Conservation (phyloP, 305 asterid genomes). For the Solanum aculeatissimum region DNA sequence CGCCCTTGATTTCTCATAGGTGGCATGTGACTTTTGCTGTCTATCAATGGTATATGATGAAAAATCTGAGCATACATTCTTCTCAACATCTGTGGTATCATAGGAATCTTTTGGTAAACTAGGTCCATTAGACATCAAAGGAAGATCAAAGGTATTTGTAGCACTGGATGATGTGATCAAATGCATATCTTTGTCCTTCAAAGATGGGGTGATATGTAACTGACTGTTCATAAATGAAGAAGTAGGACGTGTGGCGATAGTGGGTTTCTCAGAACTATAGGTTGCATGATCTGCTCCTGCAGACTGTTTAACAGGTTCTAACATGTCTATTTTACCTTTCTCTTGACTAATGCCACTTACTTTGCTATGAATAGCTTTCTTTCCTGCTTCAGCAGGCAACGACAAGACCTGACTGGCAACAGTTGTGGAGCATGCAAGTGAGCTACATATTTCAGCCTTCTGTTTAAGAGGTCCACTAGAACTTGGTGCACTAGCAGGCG, state of each 20-base stretch:
- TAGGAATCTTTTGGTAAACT: conserved; percentile 16
- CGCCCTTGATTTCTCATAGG: conserved; percentile 23
- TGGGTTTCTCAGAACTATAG: conserved; percentile 16
- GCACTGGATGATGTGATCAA: conserved; percentile 9
- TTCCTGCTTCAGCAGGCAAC: conserved; percentile 25
- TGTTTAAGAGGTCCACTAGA: conserved; percentile 36
- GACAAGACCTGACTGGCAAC: conserved; percentile 35
- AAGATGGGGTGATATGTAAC: conserved; percentile 13
- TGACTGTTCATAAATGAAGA: conserved; percentile 17
- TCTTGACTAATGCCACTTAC: conserved; percentile 28
- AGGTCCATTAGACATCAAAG: conserved; percentile 20
- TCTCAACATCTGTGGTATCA: conserved; percentile 16
- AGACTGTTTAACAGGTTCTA: conserved; percentile 17
- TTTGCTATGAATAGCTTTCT: conserved; percentile 23
- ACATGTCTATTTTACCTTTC: conserved; percentile 19
- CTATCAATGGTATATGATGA: conserved; percentile 37
- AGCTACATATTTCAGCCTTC: conserved; percentile 24
- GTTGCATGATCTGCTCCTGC: conserved; percentile 16
- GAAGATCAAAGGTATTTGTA: conserved; percentile 16
- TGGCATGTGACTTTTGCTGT: conserved; percentile 19
- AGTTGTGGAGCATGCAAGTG: conserved; percentile 30
- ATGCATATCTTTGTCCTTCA: conserved; percentile 18
- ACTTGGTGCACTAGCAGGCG: conserved; percentile 28
- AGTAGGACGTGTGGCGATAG: conserved; percentile 14
- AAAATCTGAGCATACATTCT: conserved; percentile 29